These are phyloP conservation scores for Diaporthe longicolla DNA, from an alignment of 2,329 filamentous ascomycete species.

Conservation along the genomic window DNA sequence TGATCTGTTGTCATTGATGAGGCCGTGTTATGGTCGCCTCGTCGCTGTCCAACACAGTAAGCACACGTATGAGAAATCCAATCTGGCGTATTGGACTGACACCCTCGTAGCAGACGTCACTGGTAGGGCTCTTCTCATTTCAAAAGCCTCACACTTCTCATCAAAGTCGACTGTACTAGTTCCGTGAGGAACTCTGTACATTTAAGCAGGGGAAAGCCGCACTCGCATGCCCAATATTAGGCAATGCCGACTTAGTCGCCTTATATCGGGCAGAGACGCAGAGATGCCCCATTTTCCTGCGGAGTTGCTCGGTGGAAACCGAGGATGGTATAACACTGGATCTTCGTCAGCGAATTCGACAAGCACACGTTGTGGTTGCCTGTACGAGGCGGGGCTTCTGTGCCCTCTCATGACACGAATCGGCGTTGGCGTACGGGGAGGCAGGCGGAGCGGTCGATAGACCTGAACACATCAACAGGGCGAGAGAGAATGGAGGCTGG, in stretches of 20 bases:
- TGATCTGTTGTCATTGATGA: neutral
- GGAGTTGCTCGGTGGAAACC: neutral
- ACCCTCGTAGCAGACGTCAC: neutral
- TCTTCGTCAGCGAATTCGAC: neutral
- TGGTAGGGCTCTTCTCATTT: neutral
- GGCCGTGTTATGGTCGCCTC: neutral
- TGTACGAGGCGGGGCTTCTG: neutral
- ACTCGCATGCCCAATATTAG: neutral
- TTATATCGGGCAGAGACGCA: neutral
- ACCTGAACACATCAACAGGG: neutral
- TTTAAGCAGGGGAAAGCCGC: neutral
- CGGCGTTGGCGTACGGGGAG: neutral
- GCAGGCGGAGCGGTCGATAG: too few relatives aligned
- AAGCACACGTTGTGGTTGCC: slow-evolving; percentile 16
- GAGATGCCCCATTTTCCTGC: neutral
- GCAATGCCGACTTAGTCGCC: neutral
- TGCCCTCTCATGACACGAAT: neutral
- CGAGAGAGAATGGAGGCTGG: neutral
- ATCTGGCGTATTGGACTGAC: neutral
- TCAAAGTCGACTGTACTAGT: neutral
- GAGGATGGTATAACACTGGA: neutral
- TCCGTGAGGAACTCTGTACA: neutral
- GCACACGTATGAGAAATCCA: neutral
- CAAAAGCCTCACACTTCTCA: neutral
- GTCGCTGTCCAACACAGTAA: too few relatives aligned